phyloP scores from a whole-genome alignment of 2,329 filamentous ascomycete species.

The Nigrograna mackinnonii region DNA sequence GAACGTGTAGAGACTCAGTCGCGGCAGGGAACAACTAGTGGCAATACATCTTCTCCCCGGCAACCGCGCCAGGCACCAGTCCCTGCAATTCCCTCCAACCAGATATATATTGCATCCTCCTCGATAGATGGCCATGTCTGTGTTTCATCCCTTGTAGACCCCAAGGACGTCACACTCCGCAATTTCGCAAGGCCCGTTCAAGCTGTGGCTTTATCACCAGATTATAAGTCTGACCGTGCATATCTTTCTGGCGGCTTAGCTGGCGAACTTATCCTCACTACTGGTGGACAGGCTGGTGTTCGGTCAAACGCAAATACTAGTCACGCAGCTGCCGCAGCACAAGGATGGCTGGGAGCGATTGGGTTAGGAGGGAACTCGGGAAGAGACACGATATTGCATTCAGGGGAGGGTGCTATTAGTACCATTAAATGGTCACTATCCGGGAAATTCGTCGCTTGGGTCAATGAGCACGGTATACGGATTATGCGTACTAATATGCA shows the following conservation, averaged over 20 bases:
- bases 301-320: constrained; percentile 86
- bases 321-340: constrained; percentile 80
- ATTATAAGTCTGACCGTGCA: constrained; percentile 85
- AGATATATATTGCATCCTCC: constrained; percentile 90
- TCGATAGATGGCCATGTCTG: constrained; percentile 97
- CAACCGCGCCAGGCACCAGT: constrained; percentile 62
- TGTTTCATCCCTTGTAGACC: constrained; percentile 81
- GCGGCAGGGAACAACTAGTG: constrained; percentile 27
- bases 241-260: constrained; percentile 91
- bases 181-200: constrained; percentile 95
- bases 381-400: constrained; percentile 85
- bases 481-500: constrained; percentile 92
- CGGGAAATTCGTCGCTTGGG: constrained; percentile 90
- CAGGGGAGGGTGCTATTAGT: constrained; percentile 87
- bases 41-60: constrained; percentile 52
- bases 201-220: constrained; percentile 89
- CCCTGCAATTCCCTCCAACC: constrained; percentile 79
- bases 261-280: constrained; percentile 83
- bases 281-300: constrained; percentile 76
- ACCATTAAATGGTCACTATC: constrained; percentile 94
- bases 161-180: constrained; percentile 86
- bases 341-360: constrained; percentile 89
- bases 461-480: constrained; percentile 96
- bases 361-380: constrained; percentile 78
- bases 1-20: constrained; percentile 46